Conservation (phyloP, 2,329 filamentous ascomycete species). For the Colletotrichum viniferum region DNA sequence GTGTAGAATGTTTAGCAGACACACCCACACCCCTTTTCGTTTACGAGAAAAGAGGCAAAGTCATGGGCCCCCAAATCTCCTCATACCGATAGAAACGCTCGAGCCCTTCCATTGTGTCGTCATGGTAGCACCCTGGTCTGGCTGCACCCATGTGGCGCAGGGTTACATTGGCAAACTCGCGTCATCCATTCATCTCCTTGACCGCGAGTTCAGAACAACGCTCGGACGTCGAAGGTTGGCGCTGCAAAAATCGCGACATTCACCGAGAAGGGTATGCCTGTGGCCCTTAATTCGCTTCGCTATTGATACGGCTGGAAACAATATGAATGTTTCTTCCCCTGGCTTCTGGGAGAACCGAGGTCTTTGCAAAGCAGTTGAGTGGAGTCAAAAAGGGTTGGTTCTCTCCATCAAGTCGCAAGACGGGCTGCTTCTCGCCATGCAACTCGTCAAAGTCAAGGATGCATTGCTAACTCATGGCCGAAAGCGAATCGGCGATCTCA, state of each 20-base stretch:
- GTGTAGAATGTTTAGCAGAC: background rate
- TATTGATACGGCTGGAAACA: background rate
- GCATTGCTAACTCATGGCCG: background rate
- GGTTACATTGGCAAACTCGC: conserved; percentile 2
- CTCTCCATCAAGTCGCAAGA: background rate
- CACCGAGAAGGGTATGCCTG: background rate
- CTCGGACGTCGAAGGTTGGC: background rate
- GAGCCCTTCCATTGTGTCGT: conserved; percentile 5
- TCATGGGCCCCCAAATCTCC: background rate
- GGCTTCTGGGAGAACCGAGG: background rate
- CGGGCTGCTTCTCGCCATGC: background rate
- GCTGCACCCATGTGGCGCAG: background rate
- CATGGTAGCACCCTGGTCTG: background rate
- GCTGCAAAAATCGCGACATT: background rate
- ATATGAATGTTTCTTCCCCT: background rate
- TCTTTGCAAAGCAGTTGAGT: background rate
- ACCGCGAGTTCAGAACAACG: background rate
- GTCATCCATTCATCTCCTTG: conserved; percentile 7
- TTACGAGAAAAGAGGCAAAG: background rate
- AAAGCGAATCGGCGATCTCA: background rate
- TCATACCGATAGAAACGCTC: background rate
- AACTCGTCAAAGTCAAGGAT: background rate
- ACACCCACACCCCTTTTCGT: background rate
- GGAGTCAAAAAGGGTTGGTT: background rate
- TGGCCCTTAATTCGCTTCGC: background rate